Percentiles rank a stretch among this genome's conserved stretches.
These are phyloP conservation scores for Fusarium miscanthi DNA, from an alignment of 2,329 filamentous ascomycete species.

Conservation along the genomic window DNA sequence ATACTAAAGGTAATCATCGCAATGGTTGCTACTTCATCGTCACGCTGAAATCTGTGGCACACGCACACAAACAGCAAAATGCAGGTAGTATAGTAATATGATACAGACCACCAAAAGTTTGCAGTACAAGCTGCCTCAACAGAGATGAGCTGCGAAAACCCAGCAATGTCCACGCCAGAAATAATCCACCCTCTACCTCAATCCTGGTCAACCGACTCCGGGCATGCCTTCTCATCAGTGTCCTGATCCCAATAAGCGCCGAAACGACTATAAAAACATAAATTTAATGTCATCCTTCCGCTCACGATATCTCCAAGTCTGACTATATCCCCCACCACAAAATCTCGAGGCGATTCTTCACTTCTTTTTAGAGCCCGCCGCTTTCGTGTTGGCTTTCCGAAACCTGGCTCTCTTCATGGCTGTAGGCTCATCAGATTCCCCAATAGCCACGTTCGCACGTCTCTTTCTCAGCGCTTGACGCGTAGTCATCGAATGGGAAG, in stretches of 20 bases:
- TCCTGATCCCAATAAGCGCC: constrained; percentile 36
- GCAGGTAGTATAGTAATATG: constrained; percentile 24
- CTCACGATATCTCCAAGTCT: constrained; percentile 18
- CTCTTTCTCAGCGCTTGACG: constrained; percentile 11
- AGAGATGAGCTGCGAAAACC: constrained; percentile 1
- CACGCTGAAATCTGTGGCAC: not conserved
- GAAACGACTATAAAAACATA: constrained; percentile 24
- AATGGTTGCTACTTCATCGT: not conserved
- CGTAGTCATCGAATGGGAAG: constrained; percentile 1
- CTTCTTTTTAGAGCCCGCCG: not conserved
- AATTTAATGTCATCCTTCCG: constrained; percentile 19
- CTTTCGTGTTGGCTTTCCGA: constrained; percentile 4
- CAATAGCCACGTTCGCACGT: not conserved
- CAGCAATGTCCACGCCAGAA: constrained; percentile 13
- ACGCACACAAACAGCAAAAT: constrained; percentile 11
- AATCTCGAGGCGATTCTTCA: not conserved
- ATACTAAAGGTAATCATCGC: not conserved
- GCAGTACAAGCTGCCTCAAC: constrained; percentile 3
- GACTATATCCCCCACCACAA: constrained; percentile 6
- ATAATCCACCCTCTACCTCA: constrained; percentile 18
- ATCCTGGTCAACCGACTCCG: constrained; percentile 27
- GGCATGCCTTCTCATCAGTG: constrained; percentile 26
- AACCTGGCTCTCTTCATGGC: constrained; percentile 8
- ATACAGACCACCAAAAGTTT: constrained; percentile 14
- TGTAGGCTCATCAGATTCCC: not conserved